Base-by-base conservation (phyloP, 805 yeast species). In the Metschnikowia cubensis region DNA sequence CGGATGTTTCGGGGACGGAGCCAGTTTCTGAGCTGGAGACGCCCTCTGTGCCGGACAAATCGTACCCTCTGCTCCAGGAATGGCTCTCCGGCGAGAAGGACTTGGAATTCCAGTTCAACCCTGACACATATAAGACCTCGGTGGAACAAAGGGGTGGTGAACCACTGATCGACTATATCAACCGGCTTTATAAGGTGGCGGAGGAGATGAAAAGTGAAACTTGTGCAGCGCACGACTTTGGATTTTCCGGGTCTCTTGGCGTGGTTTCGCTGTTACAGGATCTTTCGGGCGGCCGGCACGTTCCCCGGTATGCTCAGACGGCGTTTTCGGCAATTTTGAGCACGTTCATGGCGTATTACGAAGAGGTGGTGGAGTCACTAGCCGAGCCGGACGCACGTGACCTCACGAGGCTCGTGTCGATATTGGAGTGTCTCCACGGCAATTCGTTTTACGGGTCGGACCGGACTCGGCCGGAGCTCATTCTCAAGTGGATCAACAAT, bases 401-500 rank as follows among this genome's bases (percentile, higher is more conserved):
- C 18, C 54, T 54, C 40, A 57, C 53, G 34, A 82, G 80, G 48
- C 69, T 75, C 31, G 60, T 77, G 32, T 73, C 75, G 50, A 77
- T 86, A 6, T 59, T 86, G 42, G 83, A 81, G 51, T 79, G 89
- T 56, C 60, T 86, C 25, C 75, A 76, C 45, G 80, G 87, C 0
- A 63, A 80, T 35, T 70, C 74, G 57, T 83, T 81, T 55, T 58
- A 60, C 36, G 49, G 53, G 1, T 70, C 73, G 15, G 61, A 66
- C 11, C 69, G 73, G 50, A 69, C 63, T 45, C 70, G 71, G 54
- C 75, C 83, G 31, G 70, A 71, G 43, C 60, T 73, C 36, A 64
- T 83, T 34, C 65, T 76, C 14, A 75, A 73, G 43, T 87, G 94
- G 94, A 71, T 84, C 22, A 87, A 87, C 60, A 74, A 81, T 49